Percentiles rank a stretch among this genome's conserved stretches.
phyloP scores from a whole-genome alignment of 2,329 filamentous ascomycete genomes.

The Sarocladiaceae sp. region DNA sequence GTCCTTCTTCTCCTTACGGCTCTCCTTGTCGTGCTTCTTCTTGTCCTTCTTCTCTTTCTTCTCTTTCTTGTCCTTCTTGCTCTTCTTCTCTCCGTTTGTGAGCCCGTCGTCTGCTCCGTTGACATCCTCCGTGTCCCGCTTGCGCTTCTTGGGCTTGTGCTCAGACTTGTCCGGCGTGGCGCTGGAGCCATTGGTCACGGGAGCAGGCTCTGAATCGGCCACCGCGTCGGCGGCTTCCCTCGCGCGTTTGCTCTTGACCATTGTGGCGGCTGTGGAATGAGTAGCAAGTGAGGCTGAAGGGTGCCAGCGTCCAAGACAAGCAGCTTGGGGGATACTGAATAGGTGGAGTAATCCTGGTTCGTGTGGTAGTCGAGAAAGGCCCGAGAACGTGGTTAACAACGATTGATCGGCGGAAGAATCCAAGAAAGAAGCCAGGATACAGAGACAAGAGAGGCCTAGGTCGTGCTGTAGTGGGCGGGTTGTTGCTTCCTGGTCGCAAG shows the following conservation, averaged over 20 bases:
- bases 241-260: constrained; percentile 34
- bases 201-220: constrained; percentile 20
- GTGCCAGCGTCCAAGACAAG: constrained; percentile 1
- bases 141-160: constrained; percentile 15
- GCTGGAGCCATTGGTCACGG: constrained; percentile 17
- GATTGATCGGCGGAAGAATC: background rate
- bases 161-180: constrained; percentile 12
- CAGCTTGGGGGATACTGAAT: too few relatives aligned
- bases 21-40: constrained; percentile 22
- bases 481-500: background rate
- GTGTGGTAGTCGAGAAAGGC: too few relatives aligned
- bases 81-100: constrained; percentile 21
- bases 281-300: background rate
- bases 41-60: constrained; percentile 28
- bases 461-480: background rate
- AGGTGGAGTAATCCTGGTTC: too few relatives aligned
- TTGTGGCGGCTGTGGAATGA: constrained; percentile 11
- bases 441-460: background rate
- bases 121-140: constrained; percentile 12
- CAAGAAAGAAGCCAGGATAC: background rate
- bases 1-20: constrained; percentile 34
- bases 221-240: constrained; percentile 22
- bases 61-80: constrained; percentile 27
- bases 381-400: background rate
- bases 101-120: constrained; percentile 17